phyloP scores from a whole-genome alignment of 495 filamentous ascomycete genomes.

The Poronia punctata region DNA sequence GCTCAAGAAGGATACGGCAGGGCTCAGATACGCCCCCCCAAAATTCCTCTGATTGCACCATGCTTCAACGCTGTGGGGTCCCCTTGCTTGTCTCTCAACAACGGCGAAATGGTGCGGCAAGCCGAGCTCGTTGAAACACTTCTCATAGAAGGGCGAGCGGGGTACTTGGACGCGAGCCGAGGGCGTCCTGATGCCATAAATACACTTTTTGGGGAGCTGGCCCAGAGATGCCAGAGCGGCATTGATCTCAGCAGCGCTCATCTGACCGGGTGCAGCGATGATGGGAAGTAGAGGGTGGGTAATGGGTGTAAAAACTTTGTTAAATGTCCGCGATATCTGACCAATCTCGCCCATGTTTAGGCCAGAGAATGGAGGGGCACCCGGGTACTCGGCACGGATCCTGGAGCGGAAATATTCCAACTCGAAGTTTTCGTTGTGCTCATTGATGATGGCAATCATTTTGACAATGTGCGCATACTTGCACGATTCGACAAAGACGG shows the following conservation, averaged over 20 bases:
- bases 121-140: slow-evolving; percentile 80
- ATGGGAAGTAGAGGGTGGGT: slow-evolving; percentile 78
- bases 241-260: slow-evolving; percentile 80
- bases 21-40: slow-evolving; percentile 72
- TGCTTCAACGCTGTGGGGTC: slow-evolving; percentile 50
- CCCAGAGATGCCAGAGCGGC: slow-evolving; percentile 69
- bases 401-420: slow-evolving; percentile 80
- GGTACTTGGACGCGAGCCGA: slow-evolving; percentile 51
- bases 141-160: slow-evolving; percentile 77
- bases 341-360: slow-evolving; percentile 82
- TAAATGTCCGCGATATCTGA: slow-evolving; percentile 71
- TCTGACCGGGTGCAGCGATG: slow-evolving; percentile 76
- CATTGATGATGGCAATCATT: slow-evolving; percentile 76
- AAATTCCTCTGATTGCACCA: slow-evolving; percentile 64
- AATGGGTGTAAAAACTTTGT: slow-evolving; percentile 78
- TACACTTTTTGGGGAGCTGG: slow-evolving; percentile 67
- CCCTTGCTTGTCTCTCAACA: slow-evolving; percentile 62
- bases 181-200: slow-evolving; percentile 72
- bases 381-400: slow-evolving; percentile 56
- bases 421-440: slow-evolving; percentile 77
- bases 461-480: slow-evolving; percentile 79
- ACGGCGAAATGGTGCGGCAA: slow-evolving; percentile 72
- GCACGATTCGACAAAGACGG: slow-evolving; percentile 59
- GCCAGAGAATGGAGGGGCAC: slow-evolving; percentile 64
- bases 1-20: slow-evolving; percentile 49